A percentile compares a stretch with the other conserved stretches of the same genome.
These are phyloP conservation scores for Vanilla planifolia DNA, from an alignment of 106 monocot species.

Conservation along the genomic window DNA sequence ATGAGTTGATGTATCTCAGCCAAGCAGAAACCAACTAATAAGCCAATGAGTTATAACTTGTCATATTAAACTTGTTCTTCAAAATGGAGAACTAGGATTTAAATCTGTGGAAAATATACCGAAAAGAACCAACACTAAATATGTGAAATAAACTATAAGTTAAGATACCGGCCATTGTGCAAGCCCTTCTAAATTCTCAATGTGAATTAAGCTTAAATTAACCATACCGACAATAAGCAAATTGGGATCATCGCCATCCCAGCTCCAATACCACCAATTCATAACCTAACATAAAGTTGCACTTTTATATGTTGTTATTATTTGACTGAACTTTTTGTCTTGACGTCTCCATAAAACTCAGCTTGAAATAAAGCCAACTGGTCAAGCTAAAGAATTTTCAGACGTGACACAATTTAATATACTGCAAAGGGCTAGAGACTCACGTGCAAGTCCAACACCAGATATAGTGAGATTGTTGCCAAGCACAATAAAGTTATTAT, in stretches of 20 bases:
- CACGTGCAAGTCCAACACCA: constrained; percentile 91
- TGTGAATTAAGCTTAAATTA: background rate
- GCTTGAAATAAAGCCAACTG: background rate
- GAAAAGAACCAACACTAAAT: too few species aligned
- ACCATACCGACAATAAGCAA: background rate
- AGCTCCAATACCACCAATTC: background rate
- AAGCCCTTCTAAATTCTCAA: too few species aligned
- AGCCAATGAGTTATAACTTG: too few species aligned
- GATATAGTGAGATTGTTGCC: constrained; percentile 80
- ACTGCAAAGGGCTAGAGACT: constrained; percentile 22
- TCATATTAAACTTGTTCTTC: too few species aligned
- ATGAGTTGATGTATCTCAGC: too few species aligned
- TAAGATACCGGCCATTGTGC: too few species aligned
- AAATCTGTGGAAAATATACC: too few species aligned
- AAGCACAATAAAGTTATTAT: constrained; percentile 65
- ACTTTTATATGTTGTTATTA: background rate
- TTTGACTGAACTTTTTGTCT: background rate
- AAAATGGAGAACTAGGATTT: too few species aligned
- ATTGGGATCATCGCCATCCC: background rate
- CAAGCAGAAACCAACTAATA: too few species aligned
- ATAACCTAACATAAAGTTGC: background rate
- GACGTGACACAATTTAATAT: background rate
- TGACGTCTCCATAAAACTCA: background rate
- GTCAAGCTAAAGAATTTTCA: background rate
- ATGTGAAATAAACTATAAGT: too few species aligned